Evolutionary conservation across 2,329 filamentous ascomycete genomes (phyloP).

Genomic region (Sporothrix brunneoviolacea): DNA sequence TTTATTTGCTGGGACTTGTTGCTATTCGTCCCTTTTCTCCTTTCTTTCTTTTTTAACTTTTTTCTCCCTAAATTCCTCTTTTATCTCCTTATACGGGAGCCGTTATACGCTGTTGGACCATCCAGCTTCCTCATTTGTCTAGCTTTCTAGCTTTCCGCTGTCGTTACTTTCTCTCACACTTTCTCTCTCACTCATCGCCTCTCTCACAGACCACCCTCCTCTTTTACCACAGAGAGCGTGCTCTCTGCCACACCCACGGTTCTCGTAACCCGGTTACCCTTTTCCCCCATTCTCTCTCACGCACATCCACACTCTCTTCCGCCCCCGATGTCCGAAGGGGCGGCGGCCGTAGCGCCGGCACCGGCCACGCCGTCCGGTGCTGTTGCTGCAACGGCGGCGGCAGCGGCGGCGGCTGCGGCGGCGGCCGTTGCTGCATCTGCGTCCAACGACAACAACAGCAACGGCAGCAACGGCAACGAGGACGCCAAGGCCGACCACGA

Average conservation of each 20-base stretch:
- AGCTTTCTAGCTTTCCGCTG: neutral
- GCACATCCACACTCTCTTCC: neutral
- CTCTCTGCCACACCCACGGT: too few relatives aligned
- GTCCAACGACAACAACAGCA: neutral
- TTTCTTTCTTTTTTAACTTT: neutral
- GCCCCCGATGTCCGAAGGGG: conserved; percentile 16
- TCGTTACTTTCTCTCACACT: neutral
- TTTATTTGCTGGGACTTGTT: neutral
- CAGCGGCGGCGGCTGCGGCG: neutral
- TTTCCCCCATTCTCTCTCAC: neutral
- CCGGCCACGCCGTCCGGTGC: conserved; percentile 4
- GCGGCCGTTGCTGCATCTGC: conserved; percentile 8
- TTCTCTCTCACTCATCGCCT: neutral
- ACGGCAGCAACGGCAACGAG: neutral
- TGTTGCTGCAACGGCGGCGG: neutral
- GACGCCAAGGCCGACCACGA: conserved; percentile 1
- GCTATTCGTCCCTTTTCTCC: neutral
- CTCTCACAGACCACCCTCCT: too few relatives aligned
- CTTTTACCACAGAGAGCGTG: too few relatives aligned
- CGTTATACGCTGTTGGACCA: neutral
- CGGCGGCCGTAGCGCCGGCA: conserved; percentile 10
- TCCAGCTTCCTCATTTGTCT: conserved; percentile 6
- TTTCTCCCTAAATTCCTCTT: neutral
- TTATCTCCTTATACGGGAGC: conserved; percentile 5
- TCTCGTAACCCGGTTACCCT: neutral